Percentiles rank a stretch among this genome's conserved stretches.
These are phyloP conservation scores for Chlorella ohadii DNA, from an alignment of 139 green algal species.

Conservation along the genomic window DNA sequence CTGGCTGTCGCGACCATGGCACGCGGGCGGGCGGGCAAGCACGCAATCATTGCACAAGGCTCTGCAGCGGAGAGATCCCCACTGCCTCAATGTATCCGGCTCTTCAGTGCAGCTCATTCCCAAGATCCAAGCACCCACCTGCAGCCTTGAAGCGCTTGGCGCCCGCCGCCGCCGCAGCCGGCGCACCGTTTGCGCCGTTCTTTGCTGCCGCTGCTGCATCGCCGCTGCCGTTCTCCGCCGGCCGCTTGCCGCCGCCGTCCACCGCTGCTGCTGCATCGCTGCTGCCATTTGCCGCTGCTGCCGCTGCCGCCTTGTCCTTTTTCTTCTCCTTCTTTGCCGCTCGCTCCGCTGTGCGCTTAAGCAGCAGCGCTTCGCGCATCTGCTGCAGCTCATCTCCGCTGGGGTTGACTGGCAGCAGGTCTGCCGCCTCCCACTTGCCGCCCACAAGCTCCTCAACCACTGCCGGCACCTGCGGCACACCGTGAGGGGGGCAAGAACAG, in stretches of 20 bases:
- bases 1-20: too few species aligned
- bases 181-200: background rate
- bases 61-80: too few species aligned
- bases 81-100: too few species aligned
- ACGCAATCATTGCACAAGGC: too few species aligned
- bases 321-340: slow-evolving; percentile 40
- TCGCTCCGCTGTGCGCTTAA: slow-evolving; percentile 31
- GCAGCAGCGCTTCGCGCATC: slow-evolving; percentile 53
- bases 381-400: slow-evolving; percentile 50
- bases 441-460: slow-evolving; percentile 67
- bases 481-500: too few species aligned
- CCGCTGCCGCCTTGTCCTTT: slow-evolving; percentile 8
- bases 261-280: background rate
- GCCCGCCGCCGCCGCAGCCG: background rate
- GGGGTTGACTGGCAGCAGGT: slow-evolving; percentile 72
- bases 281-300: background rate
- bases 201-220: slow-evolving; percentile 4
- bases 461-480: slow-evolving; percentile 36
- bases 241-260: slow-evolving; percentile 3
- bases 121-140: too few species aligned
- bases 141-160: slow-evolving; percentile 35
- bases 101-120: too few species aligned
- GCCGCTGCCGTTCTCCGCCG: background rate
- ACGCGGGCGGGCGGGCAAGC: too few species aligned
- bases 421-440: slow-evolving; percentile 39